These are phyloP conservation scores for Escallonia herrerae DNA, from an alignment of 129 eudicot species.

Conservation along the genomic window DNA sequence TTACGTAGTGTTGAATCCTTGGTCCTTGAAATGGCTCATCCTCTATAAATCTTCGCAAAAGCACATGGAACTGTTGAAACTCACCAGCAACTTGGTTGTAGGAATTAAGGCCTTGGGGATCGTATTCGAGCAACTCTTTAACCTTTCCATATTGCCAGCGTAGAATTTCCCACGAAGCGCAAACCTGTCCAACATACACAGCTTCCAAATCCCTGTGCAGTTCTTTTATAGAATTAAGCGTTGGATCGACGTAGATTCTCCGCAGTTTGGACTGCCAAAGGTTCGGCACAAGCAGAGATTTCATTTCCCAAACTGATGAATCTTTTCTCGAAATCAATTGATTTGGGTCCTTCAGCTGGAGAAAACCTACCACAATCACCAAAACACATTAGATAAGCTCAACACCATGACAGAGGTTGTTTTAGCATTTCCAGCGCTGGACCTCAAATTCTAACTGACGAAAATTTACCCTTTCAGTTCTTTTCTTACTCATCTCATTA, in stretches of 20 bases:
- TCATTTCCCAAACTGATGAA: constrained; percentile 31
- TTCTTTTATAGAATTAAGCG: constrained; percentile 49
- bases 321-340: constrained; percentile 35
- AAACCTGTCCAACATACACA: constrained; percentile 80
- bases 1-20: constrained; percentile 53
- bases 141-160: constrained; percentile 67
- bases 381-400: constrained; percentile 5
- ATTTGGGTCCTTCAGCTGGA: constrained; percentile 61
- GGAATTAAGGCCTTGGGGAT: constrained; percentile 41
- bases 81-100: constrained; percentile 72
- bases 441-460: no score
- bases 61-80: constrained; percentile 85
- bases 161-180: constrained; percentile 91
- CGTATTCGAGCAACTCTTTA: constrained; percentile 47
- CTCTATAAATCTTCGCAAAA: constrained; percentile 67
- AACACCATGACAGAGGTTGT: background rate
- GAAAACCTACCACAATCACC: constrained; percentile 38
- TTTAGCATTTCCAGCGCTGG: no score
- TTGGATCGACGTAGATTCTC: constrained; percentile 60
- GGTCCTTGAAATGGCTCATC: constrained; percentile 81
- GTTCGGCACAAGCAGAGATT: constrained; percentile 35
- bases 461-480: no score
- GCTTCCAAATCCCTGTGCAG: constrained; percentile 59
- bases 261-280: constrained; percentile 41
- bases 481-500: no score